These are phyloP conservation scores for Phoma herbarum DNA, from an alignment of 2,329 filamentous ascomycete species.

Conservation along the genomic window DNA sequence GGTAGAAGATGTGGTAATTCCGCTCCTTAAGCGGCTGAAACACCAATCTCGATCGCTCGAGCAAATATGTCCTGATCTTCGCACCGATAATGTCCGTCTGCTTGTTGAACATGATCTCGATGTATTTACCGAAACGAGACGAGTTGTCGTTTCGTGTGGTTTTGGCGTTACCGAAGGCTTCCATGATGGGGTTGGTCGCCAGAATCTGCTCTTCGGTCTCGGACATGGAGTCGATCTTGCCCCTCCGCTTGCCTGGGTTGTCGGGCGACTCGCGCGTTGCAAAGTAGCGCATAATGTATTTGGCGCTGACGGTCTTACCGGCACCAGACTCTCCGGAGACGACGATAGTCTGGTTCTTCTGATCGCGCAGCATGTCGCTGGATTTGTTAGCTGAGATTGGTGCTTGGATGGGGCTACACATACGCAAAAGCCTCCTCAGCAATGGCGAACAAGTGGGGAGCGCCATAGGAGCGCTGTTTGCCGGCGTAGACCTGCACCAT, in stretches of 20 bases:
- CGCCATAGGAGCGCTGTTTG: conserved; percentile 94
- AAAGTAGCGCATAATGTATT: conserved; percentile 99
- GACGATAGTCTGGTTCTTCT: conserved; percentile 96
- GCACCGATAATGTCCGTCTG: conserved; percentile 96
- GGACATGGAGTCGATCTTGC: conserved; percentile 82
- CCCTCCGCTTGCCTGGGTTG: conserved; percentile 81
- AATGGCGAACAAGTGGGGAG: conserved; percentile 97
- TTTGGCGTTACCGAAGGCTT: conserved; percentile 99
- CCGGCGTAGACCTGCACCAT: conserved; percentile 99
- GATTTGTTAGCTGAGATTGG: conserved; percentile 24
- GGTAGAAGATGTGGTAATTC: conserved; percentile 99
- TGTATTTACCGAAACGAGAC: conserved; percentile 98
- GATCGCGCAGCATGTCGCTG: conserved; percentile 95
- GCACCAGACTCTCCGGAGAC: conserved; percentile 99
- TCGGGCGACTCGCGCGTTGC: conserved; percentile 95
- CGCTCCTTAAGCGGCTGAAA: conserved; percentile 97
- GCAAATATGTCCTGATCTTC: conserved; percentile 93
- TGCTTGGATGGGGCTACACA: conserved; percentile 46
- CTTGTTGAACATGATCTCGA: conserved; percentile 99
- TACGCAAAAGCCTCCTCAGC: conserved; percentile 98
- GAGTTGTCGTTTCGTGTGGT: conserved; percentile 99
- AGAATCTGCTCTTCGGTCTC: conserved; percentile 98
- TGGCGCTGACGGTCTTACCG: conserved; percentile 98
- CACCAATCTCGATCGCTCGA: conserved; percentile 93
- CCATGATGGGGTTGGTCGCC: conserved; percentile 99